Percentiles rank a stretch among this genome's conserved stretches.
Evolutionary conservation across 768 basidiomycete genomes (phyloP).

Genomic region (Pisolithus marmoratus): DNA sequence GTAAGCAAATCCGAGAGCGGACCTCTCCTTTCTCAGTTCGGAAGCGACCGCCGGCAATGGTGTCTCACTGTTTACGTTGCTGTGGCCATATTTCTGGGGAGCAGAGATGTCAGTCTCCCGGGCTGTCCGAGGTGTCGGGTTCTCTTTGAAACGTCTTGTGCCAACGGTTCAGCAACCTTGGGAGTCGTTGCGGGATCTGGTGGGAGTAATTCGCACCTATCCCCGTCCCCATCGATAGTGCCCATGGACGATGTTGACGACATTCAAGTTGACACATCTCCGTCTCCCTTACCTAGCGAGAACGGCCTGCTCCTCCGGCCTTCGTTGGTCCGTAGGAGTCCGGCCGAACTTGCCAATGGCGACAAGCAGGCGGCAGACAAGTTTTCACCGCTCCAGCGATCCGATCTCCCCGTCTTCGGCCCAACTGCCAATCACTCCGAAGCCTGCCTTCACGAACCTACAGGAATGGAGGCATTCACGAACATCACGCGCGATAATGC

Average conservation of each 20-base stretch:
- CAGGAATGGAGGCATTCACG: neutral
- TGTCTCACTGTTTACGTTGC: neutral
- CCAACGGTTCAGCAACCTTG: neutral
- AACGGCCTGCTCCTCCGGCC: neutral
- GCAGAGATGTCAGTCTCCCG: neutral
- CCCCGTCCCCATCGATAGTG: neutral
- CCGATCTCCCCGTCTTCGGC: neutral
- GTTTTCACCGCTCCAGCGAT: no score
- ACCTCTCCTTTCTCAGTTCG: neutral
- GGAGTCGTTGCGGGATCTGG: neutral
- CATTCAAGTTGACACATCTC: no score
- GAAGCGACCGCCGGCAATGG: neutral
- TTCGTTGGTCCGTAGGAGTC: no score
- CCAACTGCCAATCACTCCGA: neutral
- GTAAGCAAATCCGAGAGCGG: no score
- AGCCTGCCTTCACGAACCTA: neutral
- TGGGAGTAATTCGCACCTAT: neutral
- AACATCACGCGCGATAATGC: neutral
- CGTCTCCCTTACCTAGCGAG: neutral
- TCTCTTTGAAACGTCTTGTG: neutral
- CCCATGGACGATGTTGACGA: neutral
- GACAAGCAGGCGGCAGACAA: no score
- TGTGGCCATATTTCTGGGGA: neutral
- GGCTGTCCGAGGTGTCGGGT: neutral
- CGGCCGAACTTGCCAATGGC: no score